Conservation (phyloP, 495 filamentous ascomycete species). For the Penicillium cataractarum region DNA sequence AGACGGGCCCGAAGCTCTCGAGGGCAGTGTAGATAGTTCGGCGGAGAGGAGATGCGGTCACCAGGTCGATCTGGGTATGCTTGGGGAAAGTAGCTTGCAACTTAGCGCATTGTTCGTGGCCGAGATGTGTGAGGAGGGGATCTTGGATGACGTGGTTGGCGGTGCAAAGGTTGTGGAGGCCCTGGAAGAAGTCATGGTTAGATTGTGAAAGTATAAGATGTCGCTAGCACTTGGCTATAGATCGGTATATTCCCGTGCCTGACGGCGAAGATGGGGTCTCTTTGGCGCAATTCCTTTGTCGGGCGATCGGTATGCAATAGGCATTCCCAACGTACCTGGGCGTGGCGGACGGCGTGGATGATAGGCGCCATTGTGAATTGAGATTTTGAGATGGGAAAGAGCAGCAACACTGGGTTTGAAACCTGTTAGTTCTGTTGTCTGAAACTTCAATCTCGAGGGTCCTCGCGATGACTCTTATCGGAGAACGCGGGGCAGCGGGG, state of each 20-base stretch:
- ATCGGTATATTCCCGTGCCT: no score
- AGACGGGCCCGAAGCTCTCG: slow-evolving; percentile 63
- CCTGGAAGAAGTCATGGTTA: slow-evolving; percentile 47
- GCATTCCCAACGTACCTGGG: slow-evolving; percentile 43
- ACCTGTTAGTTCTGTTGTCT: slow-evolving; percentile 3
- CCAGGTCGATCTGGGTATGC: slow-evolving; percentile 65
- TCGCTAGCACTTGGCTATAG: neutral
- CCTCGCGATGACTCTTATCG: slow-evolving; percentile 27
- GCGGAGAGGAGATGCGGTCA: slow-evolving; percentile 81
- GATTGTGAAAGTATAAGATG: neutral
- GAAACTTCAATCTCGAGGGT: slow-evolving; percentile 12
- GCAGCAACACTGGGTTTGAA: no score
- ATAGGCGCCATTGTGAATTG: slow-evolving; percentile 43
- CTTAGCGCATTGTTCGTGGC: slow-evolving; percentile 71
- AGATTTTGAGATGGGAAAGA: neutral
- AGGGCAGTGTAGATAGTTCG: slow-evolving; percentile 84
- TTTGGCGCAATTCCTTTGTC: neutral
- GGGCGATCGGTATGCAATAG: neutral
- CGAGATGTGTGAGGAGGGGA: slow-evolving; percentile 75
- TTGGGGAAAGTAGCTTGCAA: slow-evolving; percentile 66
- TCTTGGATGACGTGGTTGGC: slow-evolving; percentile 76
- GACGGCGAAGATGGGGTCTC: neutral
- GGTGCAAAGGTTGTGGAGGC: slow-evolving; percentile 78
- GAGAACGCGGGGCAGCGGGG: slow-evolving; percentile 30
- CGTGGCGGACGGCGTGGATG: slow-evolving; percentile 57